These are phyloP conservation scores for Cordia subcordata DNA, from an alignment of 257 asterid genomes.

Conservation along the genomic window DNA sequence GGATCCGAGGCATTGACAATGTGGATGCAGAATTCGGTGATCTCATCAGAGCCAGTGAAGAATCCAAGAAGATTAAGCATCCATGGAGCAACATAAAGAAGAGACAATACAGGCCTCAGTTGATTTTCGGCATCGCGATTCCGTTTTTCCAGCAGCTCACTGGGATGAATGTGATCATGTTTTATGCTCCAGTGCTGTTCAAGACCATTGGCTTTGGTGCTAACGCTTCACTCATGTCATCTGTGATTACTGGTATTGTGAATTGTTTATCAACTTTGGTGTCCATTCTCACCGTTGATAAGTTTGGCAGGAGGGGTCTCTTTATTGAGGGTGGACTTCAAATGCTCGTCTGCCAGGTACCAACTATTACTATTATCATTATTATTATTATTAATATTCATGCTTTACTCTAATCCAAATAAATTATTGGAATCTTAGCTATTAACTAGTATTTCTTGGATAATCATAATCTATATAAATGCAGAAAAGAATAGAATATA, in stretches of 20 bases:
- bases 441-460: too few species aligned
- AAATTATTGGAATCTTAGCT: too few species aligned
- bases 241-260: constrained; percentile 44
- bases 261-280: constrained; percentile 45
- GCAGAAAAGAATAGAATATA: too few species aligned
- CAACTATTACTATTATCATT: too few species aligned
- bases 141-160: constrained; percentile 78
- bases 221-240: constrained; percentile 52
- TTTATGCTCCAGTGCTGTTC: constrained; percentile 75
- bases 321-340: constrained; percentile 64
- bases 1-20: constrained; percentile 47
- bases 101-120: constrained; percentile 60
- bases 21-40: constrained; percentile 72
- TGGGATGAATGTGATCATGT: constrained; percentile 78
- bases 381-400: too few species aligned
- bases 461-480: too few species aligned
- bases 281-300: constrained; percentile 59
- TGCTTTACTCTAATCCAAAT: too few species aligned
- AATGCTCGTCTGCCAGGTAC: constrained; percentile 65
- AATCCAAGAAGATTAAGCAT: constrained; percentile 43
- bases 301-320: constrained; percentile 59
- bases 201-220: constrained; percentile 63
- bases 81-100: constrained; percentile 59
- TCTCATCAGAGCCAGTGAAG: constrained; percentile 52
- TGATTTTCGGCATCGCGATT: constrained; percentile 50